Conservation (phyloP, 2,329 filamentous ascomycete genomes). For the Colletotrichum theobromicola region DNA sequence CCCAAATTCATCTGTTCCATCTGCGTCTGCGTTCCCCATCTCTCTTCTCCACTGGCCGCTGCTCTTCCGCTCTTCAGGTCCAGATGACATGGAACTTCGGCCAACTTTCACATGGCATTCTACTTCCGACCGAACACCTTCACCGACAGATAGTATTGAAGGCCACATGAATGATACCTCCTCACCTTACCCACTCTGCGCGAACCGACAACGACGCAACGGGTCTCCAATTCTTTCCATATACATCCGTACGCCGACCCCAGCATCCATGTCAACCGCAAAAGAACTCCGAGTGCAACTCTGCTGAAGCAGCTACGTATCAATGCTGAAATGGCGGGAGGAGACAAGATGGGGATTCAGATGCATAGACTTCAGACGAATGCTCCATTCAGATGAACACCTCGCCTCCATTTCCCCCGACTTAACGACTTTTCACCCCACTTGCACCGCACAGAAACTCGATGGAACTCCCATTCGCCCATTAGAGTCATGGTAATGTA, state of each 20-base stretch:
- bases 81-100: background rate
- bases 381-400: conserved; percentile 12
- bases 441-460: background rate
- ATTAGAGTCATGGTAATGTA: background rate
- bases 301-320: background rate
- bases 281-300: background rate
- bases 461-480: background rate
- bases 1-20: background rate
- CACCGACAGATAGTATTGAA: background rate
- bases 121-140: background rate
- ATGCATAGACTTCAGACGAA: background rate
- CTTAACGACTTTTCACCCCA: background rate
- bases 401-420: conserved; percentile 5
- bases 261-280: background rate
- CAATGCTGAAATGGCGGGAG: background rate
- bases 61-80: background rate
- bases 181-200: background rate
- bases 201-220: background rate
- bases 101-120: background rate
- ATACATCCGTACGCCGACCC: background rate
- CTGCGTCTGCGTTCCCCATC: background rate
- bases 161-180: background rate
- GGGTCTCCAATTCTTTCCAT: background rate
- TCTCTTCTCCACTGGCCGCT: background rate
- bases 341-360: background rate